Evolutionary conservation across 1,284 basidiomycete genomes (phyloP), one percentile per base, ranked within the genome.

Genomic region (Pascua guehoae): DNA sequence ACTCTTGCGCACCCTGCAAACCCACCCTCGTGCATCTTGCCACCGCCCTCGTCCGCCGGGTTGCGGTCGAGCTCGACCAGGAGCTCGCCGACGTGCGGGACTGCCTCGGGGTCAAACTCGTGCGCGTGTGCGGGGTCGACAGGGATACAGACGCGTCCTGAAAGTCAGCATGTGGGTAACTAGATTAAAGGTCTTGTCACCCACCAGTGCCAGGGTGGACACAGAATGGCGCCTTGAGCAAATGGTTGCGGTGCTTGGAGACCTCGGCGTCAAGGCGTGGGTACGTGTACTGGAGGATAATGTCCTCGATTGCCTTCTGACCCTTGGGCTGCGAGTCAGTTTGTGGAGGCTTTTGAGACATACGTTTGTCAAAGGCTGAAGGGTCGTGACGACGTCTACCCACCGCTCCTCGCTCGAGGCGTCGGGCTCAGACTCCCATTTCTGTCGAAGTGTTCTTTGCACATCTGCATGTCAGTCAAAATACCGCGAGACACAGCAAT

Each of bases 141-240:
- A 1, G 96, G 96, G 0, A 98, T 91, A 75, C 95, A 99, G 11
- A 99, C 86, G 43, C 93, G 85, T 1, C 94, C 94, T 79, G 61
- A 15, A 32, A 15, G 49, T 56, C 49, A 56, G 54, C 41, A 17
- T 15, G 0, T 14, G 40, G 16, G 38, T 24, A 36, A 12, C 47
- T 38, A 14, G 37, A 12, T 17, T 38, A 14, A 16, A 14, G 37
- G 5, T 8, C n/a, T 3, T 11, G n/a, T 4, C 14, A 69, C 73
- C 57, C 24, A 76, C 80, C 80, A 1, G 96, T 98, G 61, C 91
- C 91, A 0, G 96, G 95, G 76, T 99, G 95, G 0, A 98, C 82
- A 71, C 93, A 96, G 77, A 99, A 98, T 0, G 96, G 96, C 32
- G 91, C 88, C 77, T 99, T 99, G 61, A 99, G 85, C 80, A 99